These are phyloP conservation scores for Diospyros lotus DNA, from an alignment of 148 eudicot genomes.

Conservation along the genomic window DNA sequence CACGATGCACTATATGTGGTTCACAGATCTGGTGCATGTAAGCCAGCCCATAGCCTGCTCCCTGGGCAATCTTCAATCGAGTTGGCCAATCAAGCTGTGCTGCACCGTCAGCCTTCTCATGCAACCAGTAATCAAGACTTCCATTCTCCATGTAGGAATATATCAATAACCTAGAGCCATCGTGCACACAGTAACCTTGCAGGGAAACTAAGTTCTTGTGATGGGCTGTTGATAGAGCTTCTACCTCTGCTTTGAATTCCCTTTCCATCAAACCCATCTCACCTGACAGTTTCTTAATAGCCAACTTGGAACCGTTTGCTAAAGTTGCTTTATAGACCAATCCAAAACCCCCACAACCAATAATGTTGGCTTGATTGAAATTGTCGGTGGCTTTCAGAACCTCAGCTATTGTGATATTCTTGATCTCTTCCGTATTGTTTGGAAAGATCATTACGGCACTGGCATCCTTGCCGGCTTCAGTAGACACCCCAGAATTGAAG, in stretches of 20 bases:
- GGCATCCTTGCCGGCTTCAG: constrained; percentile 42
- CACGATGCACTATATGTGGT: constrained; percentile 94
- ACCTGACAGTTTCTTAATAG: constrained; percentile 87
- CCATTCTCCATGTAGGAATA: constrained; percentile 94
- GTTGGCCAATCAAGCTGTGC: constrained; percentile 73
- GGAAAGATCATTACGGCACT: constrained; percentile 66
- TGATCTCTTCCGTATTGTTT: constrained; percentile 37
- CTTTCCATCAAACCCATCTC: constrained; percentile 90
- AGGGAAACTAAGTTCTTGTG: constrained; percentile 79
- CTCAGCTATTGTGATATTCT: constrained; percentile 54
- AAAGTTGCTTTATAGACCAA: constrained; percentile 85
- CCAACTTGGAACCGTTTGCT: constrained; percentile 61
- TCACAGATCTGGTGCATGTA: constrained; percentile 89
- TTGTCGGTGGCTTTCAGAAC: constrained; percentile 75
- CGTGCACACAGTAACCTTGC: constrained; percentile 81
- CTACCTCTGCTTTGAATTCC: constrained; percentile 91
- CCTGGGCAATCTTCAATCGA: constrained; percentile 63
- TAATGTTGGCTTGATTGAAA: constrained; percentile 81
- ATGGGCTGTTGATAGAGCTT: constrained; percentile 77
- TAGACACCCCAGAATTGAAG: constrained; percentile 36
- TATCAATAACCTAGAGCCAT: constrained; percentile 63
- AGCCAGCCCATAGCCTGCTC: constrained; percentile 76
- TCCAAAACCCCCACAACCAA: constrained; percentile 96
- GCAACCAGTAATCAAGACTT: constrained; percentile 93
- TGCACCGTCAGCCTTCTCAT: constrained; percentile 73